These are phyloP conservation scores for Fraxinus sp. DNA, from an alignment of 305 asterid species.

Conservation along the genomic window DNA sequence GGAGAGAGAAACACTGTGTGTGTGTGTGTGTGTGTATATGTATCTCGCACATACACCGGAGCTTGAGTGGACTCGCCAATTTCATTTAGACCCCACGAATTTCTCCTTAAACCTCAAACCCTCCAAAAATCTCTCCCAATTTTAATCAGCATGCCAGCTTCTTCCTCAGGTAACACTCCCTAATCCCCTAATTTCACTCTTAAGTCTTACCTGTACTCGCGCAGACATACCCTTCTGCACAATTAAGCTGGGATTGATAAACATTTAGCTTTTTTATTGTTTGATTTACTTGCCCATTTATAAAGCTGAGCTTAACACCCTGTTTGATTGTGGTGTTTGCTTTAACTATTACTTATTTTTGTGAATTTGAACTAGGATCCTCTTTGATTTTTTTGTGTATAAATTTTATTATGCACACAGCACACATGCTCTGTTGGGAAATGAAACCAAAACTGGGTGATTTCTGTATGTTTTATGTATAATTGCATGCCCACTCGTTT, in stretches of 20 bases:
- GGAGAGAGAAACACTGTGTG: neutral
- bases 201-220: conserved; percentile 1
- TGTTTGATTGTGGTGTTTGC: conserved; percentile 3
- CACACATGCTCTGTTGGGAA: conserved; percentile 19
- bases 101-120: conserved; percentile 46
- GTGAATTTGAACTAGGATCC: conserved; percentile 28
- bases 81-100: conserved; percentile 69
- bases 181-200: conserved; percentile 31
- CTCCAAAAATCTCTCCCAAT: conserved; percentile 43
- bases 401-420: conserved; percentile 5
- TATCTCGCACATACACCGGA: neutral
- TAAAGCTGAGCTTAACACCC: conserved; percentile 15
- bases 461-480: conserved; percentile 2
- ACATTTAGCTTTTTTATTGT: neutral
- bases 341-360: conserved; percentile 21
- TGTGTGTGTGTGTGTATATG: neutral
- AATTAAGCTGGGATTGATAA: conserved; percentile 21
- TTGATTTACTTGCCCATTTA: conserved; percentile 23
- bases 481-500: neutral
- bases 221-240: conserved; percentile 10
- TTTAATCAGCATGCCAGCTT: conserved; percentile 79
- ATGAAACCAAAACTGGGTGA: conserved; percentile 13
- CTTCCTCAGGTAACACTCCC: conserved; percentile 64
- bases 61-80: conserved; percentile 37
- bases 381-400: conserved; percentile 17